Base-by-base conservation (phyloP, 2,329 filamentous ascomycete genomes). In the Knoxdaviesia proteae region DNA sequence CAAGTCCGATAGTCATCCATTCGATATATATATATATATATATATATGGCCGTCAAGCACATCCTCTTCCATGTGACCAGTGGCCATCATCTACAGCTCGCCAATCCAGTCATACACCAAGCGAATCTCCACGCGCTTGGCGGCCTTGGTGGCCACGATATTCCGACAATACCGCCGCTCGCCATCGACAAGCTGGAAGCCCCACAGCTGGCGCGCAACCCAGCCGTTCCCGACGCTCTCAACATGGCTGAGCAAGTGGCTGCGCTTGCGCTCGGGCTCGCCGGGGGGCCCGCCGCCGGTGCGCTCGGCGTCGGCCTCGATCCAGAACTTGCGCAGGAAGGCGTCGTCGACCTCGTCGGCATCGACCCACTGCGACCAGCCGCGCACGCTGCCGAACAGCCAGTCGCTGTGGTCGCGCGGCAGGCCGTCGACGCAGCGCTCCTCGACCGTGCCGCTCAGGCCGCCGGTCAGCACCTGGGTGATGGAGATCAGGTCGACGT, bases 381-480 rank as follows among this genome's bases (percentile, higher is more conserved):
- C 82, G 42, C 64, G 63, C 47, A 90, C 69, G 44, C 61, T 62
- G 45, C 86, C 86, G 56, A 92, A 94, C 49, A 93, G 71, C 66
- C 76, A 77, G 64, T 94, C 84, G 30, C 62, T 63, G 63, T 87
- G 82, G 48, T 72, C 69, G 50, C 79, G 76, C 50, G 50, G 57
- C 43, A 50, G 51, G 55, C 58, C 53, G 61, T 75, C 70, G 42
- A 70, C 52, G 54, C 63, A 68, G 45, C 71, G 70, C 48, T 58
- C 56, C 65, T 75, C 71, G 37, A 62, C 54, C 41, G 64, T 86
- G 51, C 74, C 77, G 53, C 71, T 72, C 48, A 92, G 64, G 44
- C 77, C 79, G 46, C 77, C 83, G 6, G 80, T 82, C 35, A 72
- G 65, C 39, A 70, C 64, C 62, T 92, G 84, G 45, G 74, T 69